Evolutionary conservation across 2,329 filamentous ascomycete species (phyloP), one percentile per base, ranked within the genome.

Genomic region (Exophiala sp.): DNA sequence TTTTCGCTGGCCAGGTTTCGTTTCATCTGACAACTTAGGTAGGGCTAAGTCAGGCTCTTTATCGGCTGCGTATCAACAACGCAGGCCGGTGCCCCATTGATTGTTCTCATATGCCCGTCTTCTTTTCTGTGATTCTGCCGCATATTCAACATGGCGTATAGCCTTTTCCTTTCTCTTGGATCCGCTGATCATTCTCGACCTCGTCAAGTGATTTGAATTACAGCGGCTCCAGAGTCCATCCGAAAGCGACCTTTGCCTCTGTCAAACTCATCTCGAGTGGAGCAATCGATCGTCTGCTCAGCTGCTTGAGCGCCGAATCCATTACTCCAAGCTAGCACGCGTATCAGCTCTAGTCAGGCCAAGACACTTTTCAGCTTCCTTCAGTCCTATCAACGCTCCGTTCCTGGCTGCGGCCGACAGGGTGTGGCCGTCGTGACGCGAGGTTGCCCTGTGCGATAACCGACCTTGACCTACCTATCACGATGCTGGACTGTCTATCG

Each of bases 371-470:
- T 47, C 23, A 43, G 48, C 45, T 41, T 35, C 40, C 38, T 37
- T 37, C 42, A 21, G 23, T 42, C 45, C 46, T 43, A 29, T 34
- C 39, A 27, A 43, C n/a, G 32, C 22, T 27, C 46, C 41, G 42
- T 14, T 52, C 23, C 38, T 42, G 43, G 19, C 13, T 7, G 11
- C 27, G 16, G 42, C 34, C 24, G 47, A 50, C 51, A 50, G 35
- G 51, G 45, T 47, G 43, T 35, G 42, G 14, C 41, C 46, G 46
- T 41, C 51, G 43, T 57, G 50, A 49, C 50, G 40, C 54, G 42
- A 57, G 51, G 54, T 57, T 57, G 54, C 54, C 54, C 54, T 41
- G 54, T 54, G 54, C 54, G 49, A 57, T 57, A 54, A 54, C 47
- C 54, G 54, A 54, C 43, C 32, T 29, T 30, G 23, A 30, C 42